Conservation (phyloP, 129 eudicot species). For the Helichrysum umbraculigerum region DNA sequence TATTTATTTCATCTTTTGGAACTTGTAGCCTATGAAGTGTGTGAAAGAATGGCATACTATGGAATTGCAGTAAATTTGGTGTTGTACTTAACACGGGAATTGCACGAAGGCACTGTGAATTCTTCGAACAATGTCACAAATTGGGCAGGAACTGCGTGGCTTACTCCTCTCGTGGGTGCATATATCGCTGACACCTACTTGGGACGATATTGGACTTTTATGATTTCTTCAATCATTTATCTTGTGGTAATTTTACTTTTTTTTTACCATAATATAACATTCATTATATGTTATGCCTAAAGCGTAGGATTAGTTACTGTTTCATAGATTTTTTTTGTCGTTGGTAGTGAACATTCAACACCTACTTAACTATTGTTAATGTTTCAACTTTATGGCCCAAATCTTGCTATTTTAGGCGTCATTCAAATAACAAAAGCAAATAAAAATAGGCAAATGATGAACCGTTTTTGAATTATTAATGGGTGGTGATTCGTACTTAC, state of each 20-base stretch:
- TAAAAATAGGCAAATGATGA: no score
- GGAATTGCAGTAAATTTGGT: conserved; percentile 57
- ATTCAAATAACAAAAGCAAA: no score
- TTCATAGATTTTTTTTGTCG: no score
- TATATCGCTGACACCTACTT: conserved; percentile 53
- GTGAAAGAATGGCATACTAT: conserved; percentile 63
- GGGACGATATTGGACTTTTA: conserved; percentile 63
- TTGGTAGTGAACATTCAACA: no score
- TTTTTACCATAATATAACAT: no score
- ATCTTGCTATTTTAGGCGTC: no score
- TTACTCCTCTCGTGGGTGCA: conserved; percentile 56
- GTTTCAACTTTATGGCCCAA: no score
- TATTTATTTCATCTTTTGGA: not conserved
- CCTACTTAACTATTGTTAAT: no score
- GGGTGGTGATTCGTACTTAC: no score
- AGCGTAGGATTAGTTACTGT: no score
- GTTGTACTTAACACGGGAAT: conserved; percentile 41
- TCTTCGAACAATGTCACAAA: conserved; percentile 65
- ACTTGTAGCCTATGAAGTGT: conserved; percentile 49
- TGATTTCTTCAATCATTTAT: conserved; percentile 41
- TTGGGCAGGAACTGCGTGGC: conserved; percentile 64
- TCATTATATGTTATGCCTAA: no score
- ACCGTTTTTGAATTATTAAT: no score
- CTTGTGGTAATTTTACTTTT: conserved; percentile 34
- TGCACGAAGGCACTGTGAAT: conserved; percentile 63